Conservation (phyloP, 352 stramenopile genomes). For the Elongisporangium undulatum region DNA sequence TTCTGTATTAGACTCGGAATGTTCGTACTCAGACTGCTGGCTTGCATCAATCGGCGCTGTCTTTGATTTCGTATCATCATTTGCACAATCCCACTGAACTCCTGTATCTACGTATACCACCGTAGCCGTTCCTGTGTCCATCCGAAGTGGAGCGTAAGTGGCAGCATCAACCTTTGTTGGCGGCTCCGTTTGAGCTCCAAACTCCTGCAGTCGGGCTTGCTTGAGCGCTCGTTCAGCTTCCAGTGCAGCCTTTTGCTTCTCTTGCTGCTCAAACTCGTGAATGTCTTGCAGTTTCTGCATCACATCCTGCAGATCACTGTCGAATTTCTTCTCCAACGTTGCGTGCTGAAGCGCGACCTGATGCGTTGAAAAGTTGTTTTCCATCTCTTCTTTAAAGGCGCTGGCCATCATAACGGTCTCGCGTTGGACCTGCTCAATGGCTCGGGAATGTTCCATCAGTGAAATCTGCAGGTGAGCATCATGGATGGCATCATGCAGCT, state of each 20-base stretch:
- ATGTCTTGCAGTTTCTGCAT: slow-evolving; percentile 33
- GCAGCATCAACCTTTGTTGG: slow-evolving; percentile 20
- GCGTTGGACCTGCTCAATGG: slow-evolving; percentile 42
- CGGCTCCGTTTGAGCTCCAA: slow-evolving; percentile 45
- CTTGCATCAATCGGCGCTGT: background rate
- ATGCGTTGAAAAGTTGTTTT: slow-evolving; percentile 32
- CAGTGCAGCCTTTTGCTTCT: slow-evolving; percentile 6
- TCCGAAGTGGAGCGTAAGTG: slow-evolving; percentile 29
- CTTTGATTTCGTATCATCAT: background rate
- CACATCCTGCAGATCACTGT: slow-evolving; percentile 37
- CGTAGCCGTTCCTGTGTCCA: slow-evolving; percentile 21
- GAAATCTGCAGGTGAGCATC: slow-evolving; percentile 56
- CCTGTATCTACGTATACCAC: slow-evolving; percentile 11
- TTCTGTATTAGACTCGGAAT: background rate
- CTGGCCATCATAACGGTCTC: slow-evolving; percentile 47
- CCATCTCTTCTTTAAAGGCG: slow-evolving; percentile 70
- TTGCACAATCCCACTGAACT: slow-evolving; percentile 26
- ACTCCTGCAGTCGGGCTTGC: slow-evolving; percentile 32
- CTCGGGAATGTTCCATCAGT: slow-evolving; percentile 52
- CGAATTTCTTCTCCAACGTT: slow-evolving; percentile 41
- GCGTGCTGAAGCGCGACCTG: slow-evolving; percentile 47
- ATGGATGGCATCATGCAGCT: slow-evolving; percentile 63
- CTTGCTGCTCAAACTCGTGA: slow-evolving; percentile 23
- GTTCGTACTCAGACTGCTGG: background rate
- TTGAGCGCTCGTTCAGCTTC: slow-evolving; percentile 19